Evolutionary conservation across 2,329 filamentous ascomycete species (phyloP), one percentile per base, ranked within the genome.

Genomic region (Penicillium sp.): DNA sequence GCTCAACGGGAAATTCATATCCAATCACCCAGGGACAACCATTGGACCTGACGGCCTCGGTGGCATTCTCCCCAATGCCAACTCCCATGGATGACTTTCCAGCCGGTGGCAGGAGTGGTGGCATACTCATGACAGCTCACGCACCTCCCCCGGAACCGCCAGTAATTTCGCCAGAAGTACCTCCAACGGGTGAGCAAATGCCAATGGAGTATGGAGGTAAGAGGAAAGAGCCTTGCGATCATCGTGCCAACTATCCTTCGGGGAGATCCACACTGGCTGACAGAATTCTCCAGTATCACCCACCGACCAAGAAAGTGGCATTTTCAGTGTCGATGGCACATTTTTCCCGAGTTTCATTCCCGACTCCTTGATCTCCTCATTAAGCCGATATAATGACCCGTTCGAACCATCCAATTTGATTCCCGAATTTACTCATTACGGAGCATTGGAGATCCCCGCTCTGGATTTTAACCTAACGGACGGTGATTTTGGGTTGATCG

Each of bases 321-420:
- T 73, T 15, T 73, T 73, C 58, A 73, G 71, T 26, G 60, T 73
- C 26, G 70, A 73, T 40, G 70, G 70, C 38, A 72, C 70, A 1
- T 73, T 73, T 40, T 73, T 73, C 30, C 72, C 70, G 2, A 68
- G 68, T 53, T 73, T 73, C 38, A 72, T 73, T n/a, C 70, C 70
- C 8, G 70, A 73, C 60, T 68, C 70, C 0, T 54, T 73, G 8
- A 68, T 73, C 9, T 66, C 70, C 9, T 70, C 70, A 4, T 53
- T 72, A 3, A 63, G 63, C 15, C 70, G 71, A 37, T 68, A 68
- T 12, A 68, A 63, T 24, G 71, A 73, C 35, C 47, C 68, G 1
- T 66, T 66, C n/a, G 69, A 73, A 30, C 66, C 69, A 0, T 64
- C 65, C 2, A 64, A 45, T 4, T 49, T 67, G 17, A 61, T 65